Evolutionary conservation across 2,329 filamentous ascomycete genomes (phyloP).

Genomic region (Pseudopithomyces chartarum): DNA sequence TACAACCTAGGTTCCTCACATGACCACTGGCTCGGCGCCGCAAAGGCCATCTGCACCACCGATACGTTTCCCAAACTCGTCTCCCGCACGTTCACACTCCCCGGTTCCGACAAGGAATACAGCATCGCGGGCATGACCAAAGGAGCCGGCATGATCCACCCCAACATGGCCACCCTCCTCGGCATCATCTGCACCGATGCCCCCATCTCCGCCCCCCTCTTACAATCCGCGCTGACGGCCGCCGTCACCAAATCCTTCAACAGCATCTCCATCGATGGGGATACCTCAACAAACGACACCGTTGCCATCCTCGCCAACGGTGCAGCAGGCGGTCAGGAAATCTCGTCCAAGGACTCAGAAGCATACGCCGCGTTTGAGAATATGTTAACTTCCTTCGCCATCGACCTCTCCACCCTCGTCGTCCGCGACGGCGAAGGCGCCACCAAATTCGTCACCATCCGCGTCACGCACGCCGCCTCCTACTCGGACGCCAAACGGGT

Average conservation of each 20-base stretch:
- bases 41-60: constrained; percentile 94
- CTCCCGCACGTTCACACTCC: constrained; percentile 81
- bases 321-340: constrained; percentile 74
- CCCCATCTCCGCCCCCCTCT: constrained; percentile 70
- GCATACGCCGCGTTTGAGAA: constrained; percentile 74
- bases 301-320: constrained; percentile 95
- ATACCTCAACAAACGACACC: constrained; percentile 97
- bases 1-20: constrained; percentile 74
- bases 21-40: constrained; percentile 83
- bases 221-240: constrained; percentile 71
- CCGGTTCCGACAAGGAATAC: constrained; percentile 79
- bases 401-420: constrained; percentile 86
- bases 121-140: constrained; percentile 94
- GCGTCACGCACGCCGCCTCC: constrained; percentile 73
- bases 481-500: constrained; percentile 76
- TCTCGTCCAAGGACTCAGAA: constrained; percentile 58
- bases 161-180: constrained; percentile 96
- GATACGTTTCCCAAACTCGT: constrained; percentile 98
- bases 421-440: constrained; percentile 96
- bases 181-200: constrained; percentile 92
- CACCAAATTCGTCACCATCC: constrained; percentile 96
- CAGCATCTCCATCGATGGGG: constrained; percentile 94
- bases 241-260: constrained; percentile 90
- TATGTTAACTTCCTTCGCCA: constrained; percentile 77
- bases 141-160: constrained; percentile 98